These are phyloP conservation scores for Vigna hirtella DNA, from an alignment of 306 rosid genomes.

Conservation along the genomic window DNA sequence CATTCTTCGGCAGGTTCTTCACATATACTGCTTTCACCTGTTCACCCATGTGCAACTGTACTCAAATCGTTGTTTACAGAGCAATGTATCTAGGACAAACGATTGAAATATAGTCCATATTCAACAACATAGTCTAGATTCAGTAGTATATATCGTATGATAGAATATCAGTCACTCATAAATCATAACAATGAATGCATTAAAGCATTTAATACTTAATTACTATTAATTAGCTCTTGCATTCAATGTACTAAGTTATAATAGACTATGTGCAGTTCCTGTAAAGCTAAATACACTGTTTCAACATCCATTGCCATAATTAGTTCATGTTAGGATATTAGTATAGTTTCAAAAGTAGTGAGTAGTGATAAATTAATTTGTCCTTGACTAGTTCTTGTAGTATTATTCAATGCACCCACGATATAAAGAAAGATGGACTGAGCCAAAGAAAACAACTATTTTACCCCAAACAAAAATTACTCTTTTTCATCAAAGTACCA, in stretches of 20 bases:
- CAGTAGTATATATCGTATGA: not conserved
- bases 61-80: slow-evolving; percentile 17
- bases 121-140: slow-evolving; percentile 18
- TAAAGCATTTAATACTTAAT: not conserved
- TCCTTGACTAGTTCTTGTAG: not conserved
- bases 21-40: slow-evolving; percentile 97
- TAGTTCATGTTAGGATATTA: slow-evolving; percentile 4
- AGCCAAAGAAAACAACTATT: not conserved
- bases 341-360: not conserved
- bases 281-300: not conserved
- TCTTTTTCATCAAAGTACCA: not conserved
- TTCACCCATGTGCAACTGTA: slow-evolving; percentile 19
- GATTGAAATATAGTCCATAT: not conserved
- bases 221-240: not conserved
- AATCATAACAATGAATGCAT: not conserved
- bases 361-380: not conserved
- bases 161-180: slow-evolving; percentile 17
- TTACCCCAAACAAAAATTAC: not conserved
- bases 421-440: not conserved
- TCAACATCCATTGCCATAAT: slow-evolving; percentile 9
- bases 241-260: slow-evolving; percentile 18
- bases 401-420: not conserved
- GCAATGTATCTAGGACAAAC: slow-evolving; percentile 39
- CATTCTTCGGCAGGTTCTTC: slow-evolving; percentile 85
- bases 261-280: not conserved